Evolutionary conservation across 1,284 basidiomycete species (phyloP), one percentile per base, ranked within the genome.

Genomic region (Xerocomus cyaneibrunnescens): DNA sequence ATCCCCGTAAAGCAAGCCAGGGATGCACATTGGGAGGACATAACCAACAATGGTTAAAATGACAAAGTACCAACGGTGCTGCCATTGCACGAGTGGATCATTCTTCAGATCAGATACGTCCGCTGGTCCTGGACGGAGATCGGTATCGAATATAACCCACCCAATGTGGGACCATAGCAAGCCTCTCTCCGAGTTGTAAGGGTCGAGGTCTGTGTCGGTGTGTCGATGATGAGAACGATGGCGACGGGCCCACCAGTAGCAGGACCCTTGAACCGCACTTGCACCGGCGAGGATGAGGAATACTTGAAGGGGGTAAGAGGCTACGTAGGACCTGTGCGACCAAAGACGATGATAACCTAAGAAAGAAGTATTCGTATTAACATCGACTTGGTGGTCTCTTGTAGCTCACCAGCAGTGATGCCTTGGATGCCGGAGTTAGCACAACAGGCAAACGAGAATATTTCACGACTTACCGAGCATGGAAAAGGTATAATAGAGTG

Each of bases 201-300:
- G 93, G 71, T 96, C 93, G 44, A 91, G 81, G 58, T 93, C 88
- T 40, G 92, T 94, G 73, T 96, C 93, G 59, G 93, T 94, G 72
- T 87, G 86, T 47, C 92, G 82, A 71, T 94, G 92, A 69, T 95
- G 93, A 35, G 92, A 90, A 51, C 93, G 85, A 71, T 95, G 93
- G 30, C 88, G 83, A 48, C 89, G 82, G n/a, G 89, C 84, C 93
- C 93, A 96, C 92, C 92, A 96, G 63, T 83, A 85, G 71, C 90
- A 90, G 12, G 91, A 92, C 1, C 93, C 93, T 73, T 95, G 87
- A 3, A 94, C 89, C 5, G 92, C 89, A 62, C 92, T 92, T 16
- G 89, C 84, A 10, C 93, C 93, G 12, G 85, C 88, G 40, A 85
- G 70, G 12, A 90, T 79, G 38, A 96, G 79, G 64, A 86, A 79